Evolutionary conservation across 345 rosid species (phyloP), one percentile per base, ranked within the genome.

Genomic region (Brassica cretica): DNA sequence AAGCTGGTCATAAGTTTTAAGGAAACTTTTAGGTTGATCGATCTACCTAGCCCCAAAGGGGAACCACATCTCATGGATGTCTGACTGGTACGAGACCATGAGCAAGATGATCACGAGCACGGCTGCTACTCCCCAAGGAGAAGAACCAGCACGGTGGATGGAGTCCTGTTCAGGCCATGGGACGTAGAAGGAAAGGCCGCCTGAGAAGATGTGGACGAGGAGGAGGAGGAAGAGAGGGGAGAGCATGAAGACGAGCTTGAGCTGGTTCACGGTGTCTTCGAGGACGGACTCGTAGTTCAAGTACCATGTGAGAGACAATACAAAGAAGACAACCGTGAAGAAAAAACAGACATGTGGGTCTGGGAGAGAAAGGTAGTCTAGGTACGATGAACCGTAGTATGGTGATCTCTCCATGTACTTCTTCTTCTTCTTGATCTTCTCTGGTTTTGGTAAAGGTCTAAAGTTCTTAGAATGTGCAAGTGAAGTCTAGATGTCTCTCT

Each of bases 101-200:
- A 84, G 69, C 37, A 87, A 33, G 72, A 89, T 86, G 65, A 87
- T 63, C 2, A 84, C 89, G 24, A 89, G 88, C 8, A 89, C 65
- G 19, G 83, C 80, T 24, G 78, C 90, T 9, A 86, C 88, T 0
- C 90, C 90, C 89, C 90, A 87, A 5, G 93, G 89, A 30, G 86
- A 82, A 49, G 86, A 85, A 66, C 90, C 90, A 0, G 86, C 89
- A 56, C 81, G 80, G 66, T 85, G 87, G 6, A 88, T 74, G 14
- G 87, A 88, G 46, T 85, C 88, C 66, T 63, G 80, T 49, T 85
- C 87, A 18, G 92, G 84, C 78, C 77, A 76, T 0, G 86, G 85
- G 49, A 82, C 75, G 35, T 78, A 74, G 32, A 64, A 70, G 14
- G 85, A 39, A 25, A 79, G 67, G 6, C 86, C 49, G 0, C 78